Evolutionary conservation across 208 protist species (phyloP).

Genomic region (Leishmania gerbilli): DNA sequence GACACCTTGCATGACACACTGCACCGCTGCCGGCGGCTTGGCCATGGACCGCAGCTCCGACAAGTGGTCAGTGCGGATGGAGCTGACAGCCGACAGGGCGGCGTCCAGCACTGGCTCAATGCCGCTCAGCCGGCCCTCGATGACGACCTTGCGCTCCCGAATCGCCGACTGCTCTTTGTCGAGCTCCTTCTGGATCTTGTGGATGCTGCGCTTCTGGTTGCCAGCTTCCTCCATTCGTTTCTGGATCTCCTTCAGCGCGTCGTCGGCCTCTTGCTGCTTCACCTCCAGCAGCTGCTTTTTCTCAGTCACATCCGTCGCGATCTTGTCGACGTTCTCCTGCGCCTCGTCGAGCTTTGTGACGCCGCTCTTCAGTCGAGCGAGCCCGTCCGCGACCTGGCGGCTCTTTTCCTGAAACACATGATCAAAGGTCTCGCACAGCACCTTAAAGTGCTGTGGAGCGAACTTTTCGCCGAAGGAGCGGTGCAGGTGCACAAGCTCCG

Average conservation of each 20-base stretch:
- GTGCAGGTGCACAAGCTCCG: conserved; percentile 91
- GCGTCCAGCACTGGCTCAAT: conserved; percentile 97
- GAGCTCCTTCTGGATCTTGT: conserved; percentile 92
- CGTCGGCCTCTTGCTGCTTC: conserved; percentile 96
- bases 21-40: conserved; percentile 94
- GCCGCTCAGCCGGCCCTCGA: conserved; percentile 92
- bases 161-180: conserved; percentile 93
- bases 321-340: conserved; percentile 92
- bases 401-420: conserved; percentile 87
- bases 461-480: conserved; percentile 64
- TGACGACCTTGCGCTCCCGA: conserved; percentile 85
- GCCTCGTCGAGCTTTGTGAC: conserved; percentile 97
- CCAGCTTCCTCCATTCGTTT: conserved; percentile 94
- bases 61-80: conserved; percentile 93
- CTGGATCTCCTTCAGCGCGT: conserved; percentile 96
- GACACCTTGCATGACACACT: conserved; percentile 97
- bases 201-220: conserved; percentile 93
- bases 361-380: conserved; percentile 86
- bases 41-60: conserved; percentile 96
- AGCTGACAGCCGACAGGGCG: conserved; percentile 93
- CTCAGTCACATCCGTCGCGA: conserved; percentile 89
- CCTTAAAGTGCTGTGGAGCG: conserved; percentile 93
- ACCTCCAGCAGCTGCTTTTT: conserved; percentile 90
- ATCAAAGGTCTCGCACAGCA: conserved; percentile 90
- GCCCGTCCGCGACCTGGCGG: conserved; percentile 65